A percentile compares a stretch with the other conserved stretches of the same genome.
These are phyloP conservation scores for Gastrolobium bilobum DNA, from an alignment of 306 rosid species.

Conservation along the genomic window DNA sequence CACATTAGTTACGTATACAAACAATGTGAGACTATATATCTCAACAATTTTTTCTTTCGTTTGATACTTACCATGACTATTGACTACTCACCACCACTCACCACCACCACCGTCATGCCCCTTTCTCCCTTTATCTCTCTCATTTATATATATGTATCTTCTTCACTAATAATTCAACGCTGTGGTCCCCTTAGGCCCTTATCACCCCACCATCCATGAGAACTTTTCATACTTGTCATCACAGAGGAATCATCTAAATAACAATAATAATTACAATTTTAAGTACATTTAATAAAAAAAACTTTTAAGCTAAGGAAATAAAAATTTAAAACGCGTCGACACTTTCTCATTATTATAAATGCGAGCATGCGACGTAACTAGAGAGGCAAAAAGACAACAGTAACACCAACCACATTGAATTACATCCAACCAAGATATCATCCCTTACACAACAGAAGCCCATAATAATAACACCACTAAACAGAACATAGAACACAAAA, in stretches of 20 bases:
- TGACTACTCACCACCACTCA: slow-evolving; percentile 52
- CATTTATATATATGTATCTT: neutral
- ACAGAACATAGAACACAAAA: slow-evolving; percentile 10
- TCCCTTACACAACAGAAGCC: neutral
- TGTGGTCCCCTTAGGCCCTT: slow-evolving; percentile 57
- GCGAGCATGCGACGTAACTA: slow-evolving; percentile 85
- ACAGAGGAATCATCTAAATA: slow-evolving; percentile 39
- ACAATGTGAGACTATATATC: no score
- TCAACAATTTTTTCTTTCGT: slow-evolving; percentile 45
- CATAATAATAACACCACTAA: slow-evolving; percentile 18
- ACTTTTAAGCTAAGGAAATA: neutral
- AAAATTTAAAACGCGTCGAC: slow-evolving; percentile 11
- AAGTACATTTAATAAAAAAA: neutral
- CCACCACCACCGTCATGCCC: slow-evolving; percentile 48
- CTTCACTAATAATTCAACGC: slow-evolving; percentile 64
- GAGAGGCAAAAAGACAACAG: slow-evolving; percentile 64
- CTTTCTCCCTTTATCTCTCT: slow-evolving; percentile 17
- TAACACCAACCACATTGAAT: slow-evolving; percentile 59
- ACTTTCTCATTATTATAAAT: slow-evolving; percentile 69
- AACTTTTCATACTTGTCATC: slow-evolving; percentile 40
- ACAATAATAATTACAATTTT: neutral
- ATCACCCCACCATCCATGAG: slow-evolving; percentile 38
- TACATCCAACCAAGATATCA: slow-evolving; percentile 58
- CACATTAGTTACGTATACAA: no score
- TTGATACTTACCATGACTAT: slow-evolving; percentile 49